Percentiles rank a stretch among this genome's conserved stretches.
These are phyloP conservation scores for Quercus agrifolia DNA, from an alignment of 306 rosid genomes.

Conservation along the genomic window DNA sequence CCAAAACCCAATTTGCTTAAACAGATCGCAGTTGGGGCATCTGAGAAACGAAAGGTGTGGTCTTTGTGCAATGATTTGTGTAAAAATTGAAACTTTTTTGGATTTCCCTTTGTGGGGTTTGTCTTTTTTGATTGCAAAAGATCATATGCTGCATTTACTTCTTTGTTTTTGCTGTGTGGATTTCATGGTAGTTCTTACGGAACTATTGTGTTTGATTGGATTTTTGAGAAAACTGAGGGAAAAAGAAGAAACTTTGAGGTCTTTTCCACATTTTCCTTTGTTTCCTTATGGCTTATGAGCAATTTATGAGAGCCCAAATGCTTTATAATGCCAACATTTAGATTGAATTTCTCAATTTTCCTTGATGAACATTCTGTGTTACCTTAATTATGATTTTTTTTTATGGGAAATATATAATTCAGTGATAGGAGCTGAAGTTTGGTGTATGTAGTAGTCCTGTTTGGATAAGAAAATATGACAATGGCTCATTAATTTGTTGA, in stretches of 20 bases:
- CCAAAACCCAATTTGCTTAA: conserved; percentile 28
- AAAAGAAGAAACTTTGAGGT: background rate
- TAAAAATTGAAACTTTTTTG: background rate
- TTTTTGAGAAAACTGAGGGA: background rate
- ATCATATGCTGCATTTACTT: background rate
- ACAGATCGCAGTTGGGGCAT: conserved; percentile 36
- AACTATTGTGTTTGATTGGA: background rate
- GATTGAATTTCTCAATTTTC: background rate
- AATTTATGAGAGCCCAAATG: background rate
- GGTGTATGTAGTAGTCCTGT: background rate
- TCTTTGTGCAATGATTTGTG: background rate
- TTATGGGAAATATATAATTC: background rate
- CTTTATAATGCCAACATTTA: background rate
- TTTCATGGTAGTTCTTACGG: background rate
- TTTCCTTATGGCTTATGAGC: background rate
- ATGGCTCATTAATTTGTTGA: background rate
- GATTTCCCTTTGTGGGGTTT: background rate
- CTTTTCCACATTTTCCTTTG: background rate
- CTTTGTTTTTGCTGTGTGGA: background rate
- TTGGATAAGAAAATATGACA: background rate
- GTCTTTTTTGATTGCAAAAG: background rate
- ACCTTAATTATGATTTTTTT: background rate
- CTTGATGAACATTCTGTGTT: background rate
- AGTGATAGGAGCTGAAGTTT: background rate
- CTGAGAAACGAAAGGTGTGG: conserved; percentile 50